These are phyloP conservation scores for Backusella macrospora DNA, from an alignment of 192 early-diverging fungal species.

Conservation along the genomic window DNA sequence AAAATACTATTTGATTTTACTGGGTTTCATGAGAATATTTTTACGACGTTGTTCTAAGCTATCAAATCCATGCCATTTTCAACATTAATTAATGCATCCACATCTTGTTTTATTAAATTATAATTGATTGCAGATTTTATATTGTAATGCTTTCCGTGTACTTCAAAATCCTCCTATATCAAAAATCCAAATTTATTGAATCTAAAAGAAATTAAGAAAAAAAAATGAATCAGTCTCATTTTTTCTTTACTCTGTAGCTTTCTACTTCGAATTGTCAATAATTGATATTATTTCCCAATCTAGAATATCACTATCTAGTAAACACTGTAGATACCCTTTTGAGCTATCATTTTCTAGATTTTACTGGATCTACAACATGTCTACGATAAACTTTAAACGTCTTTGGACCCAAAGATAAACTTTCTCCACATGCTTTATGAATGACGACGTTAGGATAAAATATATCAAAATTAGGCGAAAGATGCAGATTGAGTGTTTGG, in stretches of 20 bases:
- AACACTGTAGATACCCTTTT: not conserved
- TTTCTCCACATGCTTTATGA: not conserved
- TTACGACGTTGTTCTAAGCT: not conserved
- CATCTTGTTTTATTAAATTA: constrained; percentile 48
- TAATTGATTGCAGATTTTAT: constrained; percentile 57
- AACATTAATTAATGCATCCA: constrained; percentile 41
- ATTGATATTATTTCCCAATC: constrained; percentile 54
- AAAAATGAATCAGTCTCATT: not conserved
- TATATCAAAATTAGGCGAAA: constrained; percentile 71
- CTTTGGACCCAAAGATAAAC: not conserved
- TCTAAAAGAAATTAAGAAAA: not conserved
- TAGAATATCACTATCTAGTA: constrained; percentile 39
- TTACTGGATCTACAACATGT: constrained; percentile 17
- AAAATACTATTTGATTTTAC: not conserved
- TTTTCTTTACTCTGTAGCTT: not conserved
- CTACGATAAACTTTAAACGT: constrained; percentile 52
- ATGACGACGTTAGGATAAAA: constrained; percentile 64
- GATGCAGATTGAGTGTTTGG: constrained; percentile 63
- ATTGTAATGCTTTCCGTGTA: constrained; percentile 55
- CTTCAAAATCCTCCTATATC: constrained; percentile 59
- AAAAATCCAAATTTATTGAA: constrained; percentile 38
- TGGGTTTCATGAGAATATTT: not conserved
- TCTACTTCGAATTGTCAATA: constrained; percentile 36
- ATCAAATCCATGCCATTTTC: constrained; percentile 26
- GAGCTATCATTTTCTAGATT: constrained; percentile 27